A percentile compares a stretch with the other conserved stretches of the same genome.
Conservation (phyloP, 2,329 filamentous ascomycete genomes). For the Teratosphaeria viscida region DNA sequence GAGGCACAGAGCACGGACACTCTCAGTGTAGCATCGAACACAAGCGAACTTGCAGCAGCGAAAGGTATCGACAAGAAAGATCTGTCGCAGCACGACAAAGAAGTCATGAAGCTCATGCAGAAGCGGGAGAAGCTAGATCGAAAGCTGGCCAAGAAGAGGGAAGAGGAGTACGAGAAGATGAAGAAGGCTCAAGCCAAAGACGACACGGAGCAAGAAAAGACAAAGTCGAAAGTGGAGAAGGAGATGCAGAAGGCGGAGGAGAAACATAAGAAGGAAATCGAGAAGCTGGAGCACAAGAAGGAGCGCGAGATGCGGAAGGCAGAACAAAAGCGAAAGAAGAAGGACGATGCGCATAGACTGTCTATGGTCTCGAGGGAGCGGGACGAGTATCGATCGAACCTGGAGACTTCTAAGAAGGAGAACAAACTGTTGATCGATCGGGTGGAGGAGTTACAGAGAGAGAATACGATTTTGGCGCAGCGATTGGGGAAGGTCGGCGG, state of each 20-base stretch:
- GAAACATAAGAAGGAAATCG: constrained; percentile 51
- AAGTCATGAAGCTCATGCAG: constrained; percentile 53
- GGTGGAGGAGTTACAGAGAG: constrained; percentile 45
- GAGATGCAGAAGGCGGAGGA: constrained; percentile 56
- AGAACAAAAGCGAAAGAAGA: constrained; percentile 36
- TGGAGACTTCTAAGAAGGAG: constrained; percentile 39
- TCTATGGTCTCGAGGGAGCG: constrained; percentile 37
- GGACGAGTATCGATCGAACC: constrained; percentile 36
- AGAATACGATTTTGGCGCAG: constrained; percentile 45
- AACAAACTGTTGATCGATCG: constrained; percentile 40
- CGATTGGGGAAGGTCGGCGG: constrained; percentile 26
- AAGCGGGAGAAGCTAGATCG: constrained; percentile 53
- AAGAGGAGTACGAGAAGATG: constrained; percentile 40
- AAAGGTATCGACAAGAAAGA: constrained; percentile 6
- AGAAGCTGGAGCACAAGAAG: constrained; percentile 39
- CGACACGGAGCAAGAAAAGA: constrained; percentile 42
- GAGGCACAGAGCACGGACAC: constrained; percentile 13
- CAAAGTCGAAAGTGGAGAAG: constrained; percentile 54
- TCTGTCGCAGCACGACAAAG: constrained; percentile 43
- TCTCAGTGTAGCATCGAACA: constrained; percentile 13
- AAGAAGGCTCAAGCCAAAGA: constrained; percentile 28
- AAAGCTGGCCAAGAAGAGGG: constrained; percentile 47
- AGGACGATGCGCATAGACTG: constrained; percentile 39
- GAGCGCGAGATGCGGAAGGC: constrained; percentile 30
- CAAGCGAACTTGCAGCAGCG: constrained; percentile 7